Evolutionary conservation across 2,329 filamentous ascomycete genomes (phyloP).

Genomic region (Dichotomopilus funicola): DNA sequence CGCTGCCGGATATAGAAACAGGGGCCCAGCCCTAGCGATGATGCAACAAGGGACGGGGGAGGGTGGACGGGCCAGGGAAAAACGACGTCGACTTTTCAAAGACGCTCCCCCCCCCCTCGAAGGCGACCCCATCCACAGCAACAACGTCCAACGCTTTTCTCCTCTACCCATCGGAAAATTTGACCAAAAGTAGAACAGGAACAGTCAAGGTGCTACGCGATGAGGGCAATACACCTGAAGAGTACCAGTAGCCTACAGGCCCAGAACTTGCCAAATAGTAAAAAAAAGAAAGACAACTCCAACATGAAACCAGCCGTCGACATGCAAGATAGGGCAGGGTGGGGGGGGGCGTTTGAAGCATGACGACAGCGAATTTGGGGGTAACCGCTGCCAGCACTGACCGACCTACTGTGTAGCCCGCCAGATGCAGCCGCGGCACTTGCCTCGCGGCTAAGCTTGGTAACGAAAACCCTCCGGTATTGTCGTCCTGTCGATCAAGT

Average conservation of each 20-base stretch:
- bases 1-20: constrained; percentile 48
- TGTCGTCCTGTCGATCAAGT: constrained; percentile 7
- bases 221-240: too few relatives aligned
- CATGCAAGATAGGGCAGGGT: constrained; percentile 27
- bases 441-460: constrained; percentile 21
- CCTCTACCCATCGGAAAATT: too few relatives aligned
- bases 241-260: too few relatives aligned
- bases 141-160: too few relatives aligned
- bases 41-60: constrained; percentile 30
- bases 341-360: constrained; percentile 18
- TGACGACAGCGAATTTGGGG: constrained; percentile 33
- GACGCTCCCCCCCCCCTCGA: too few relatives aligned
- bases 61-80: neutral
- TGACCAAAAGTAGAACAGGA: too few relatives aligned
- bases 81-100: too few relatives aligned
- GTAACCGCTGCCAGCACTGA: neutral
- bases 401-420: constrained; percentile 14
- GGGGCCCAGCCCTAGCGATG: constrained; percentile 35
- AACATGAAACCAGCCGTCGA: constrained; percentile 38
- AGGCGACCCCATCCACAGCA: too few relatives aligned
- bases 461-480: constrained; percentile 12
- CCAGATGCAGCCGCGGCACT: constrained; percentile 22
- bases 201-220: too few relatives aligned
- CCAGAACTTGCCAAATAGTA: too few relatives aligned
- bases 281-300: too few relatives aligned